These are phyloP conservation scores for Chlorella vulgaris DNA, from an alignment of 139 green algal genomes.

Conservation along the genomic window DNA sequence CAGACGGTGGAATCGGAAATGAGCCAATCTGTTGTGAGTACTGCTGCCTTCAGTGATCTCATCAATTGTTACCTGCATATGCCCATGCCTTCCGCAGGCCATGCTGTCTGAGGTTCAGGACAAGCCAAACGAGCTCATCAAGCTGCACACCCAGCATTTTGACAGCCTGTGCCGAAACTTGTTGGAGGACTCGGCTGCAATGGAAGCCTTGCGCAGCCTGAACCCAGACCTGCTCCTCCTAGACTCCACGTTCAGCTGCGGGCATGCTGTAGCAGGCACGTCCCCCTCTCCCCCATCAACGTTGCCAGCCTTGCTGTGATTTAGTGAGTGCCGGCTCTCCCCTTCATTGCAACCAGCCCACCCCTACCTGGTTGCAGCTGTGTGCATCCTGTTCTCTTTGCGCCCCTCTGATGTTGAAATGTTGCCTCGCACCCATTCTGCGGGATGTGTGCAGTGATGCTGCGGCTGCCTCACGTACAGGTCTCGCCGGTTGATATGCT, in stretches of 20 bases:
- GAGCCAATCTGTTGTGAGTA: too few relatives aligned
- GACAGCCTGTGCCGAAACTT: not conserved
- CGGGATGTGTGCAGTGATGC: not conserved
- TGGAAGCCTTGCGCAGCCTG: not conserved
- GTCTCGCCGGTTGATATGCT: not conserved
- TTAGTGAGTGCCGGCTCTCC: too few relatives aligned
- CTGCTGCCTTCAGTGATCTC: too few relatives aligned
- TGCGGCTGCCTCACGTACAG: not conserved
- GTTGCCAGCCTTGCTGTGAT: too few relatives aligned
- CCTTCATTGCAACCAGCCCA: too few relatives aligned
- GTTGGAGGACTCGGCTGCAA: not conserved
- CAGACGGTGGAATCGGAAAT: too few relatives aligned
- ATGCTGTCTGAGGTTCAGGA: not conserved
- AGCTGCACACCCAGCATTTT: not conserved
- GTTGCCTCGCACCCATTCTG: not conserved
- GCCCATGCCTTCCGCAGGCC: not conserved
- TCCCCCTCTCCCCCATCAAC: not conserved
- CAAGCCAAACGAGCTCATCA: not conserved
- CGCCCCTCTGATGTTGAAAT: not conserved
- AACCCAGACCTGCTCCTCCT: not conserved
- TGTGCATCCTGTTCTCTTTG: too few relatives aligned
- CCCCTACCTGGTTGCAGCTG: too few relatives aligned
- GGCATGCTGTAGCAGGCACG: not conserved
- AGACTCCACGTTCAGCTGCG: not conserved
- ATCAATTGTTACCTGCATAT: too few relatives aligned